Conservation (phyloP, 768 basidiomycete genomes). For the Cyathus striatus region DNA sequence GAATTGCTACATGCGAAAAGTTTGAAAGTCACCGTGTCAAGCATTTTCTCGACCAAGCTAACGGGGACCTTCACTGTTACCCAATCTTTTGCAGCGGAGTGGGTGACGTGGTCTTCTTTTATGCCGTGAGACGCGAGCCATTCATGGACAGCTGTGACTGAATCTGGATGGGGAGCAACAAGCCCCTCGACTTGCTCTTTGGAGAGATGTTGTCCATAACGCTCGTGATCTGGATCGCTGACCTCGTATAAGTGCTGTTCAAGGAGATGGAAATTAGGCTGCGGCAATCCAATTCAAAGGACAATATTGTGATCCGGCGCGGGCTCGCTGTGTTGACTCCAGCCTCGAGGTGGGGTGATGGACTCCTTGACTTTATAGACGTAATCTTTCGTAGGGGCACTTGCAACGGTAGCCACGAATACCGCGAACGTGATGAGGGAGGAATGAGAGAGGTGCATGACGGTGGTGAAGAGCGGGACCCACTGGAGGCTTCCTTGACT, state of each 20-base stretch:
- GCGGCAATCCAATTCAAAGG: constrained; percentile 57
- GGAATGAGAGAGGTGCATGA: too few relatives aligned
- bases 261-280: constrained; percentile 41
- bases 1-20: neutral
- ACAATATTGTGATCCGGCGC: constrained; percentile 39
- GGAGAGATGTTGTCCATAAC: constrained; percentile 48
- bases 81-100: constrained; percentile 58
- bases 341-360: constrained; percentile 32
- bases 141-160: constrained; percentile 39
- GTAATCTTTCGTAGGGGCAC: neutral
- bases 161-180: constrained; percentile 46
- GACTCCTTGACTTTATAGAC: constrained; percentile 41
- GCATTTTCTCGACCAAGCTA: constrained; percentile 50
- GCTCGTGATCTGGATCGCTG: constrained; percentile 47
- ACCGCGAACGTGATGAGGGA: too few relatives aligned
- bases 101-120: constrained; percentile 28
- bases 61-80: constrained; percentile 48
- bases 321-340: constrained; percentile 31
- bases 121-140: constrained; percentile 55
- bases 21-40: constrained; percentile 33
- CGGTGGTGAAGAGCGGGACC: too few relatives aligned
- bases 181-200: constrained; percentile 56
- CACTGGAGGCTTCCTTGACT: too few relatives aligned
- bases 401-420: too few relatives aligned
- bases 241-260: constrained; percentile 52